Conservation (phyloP, 371 early-diverging fungal species). For the Mortierella sp. region DNA sequence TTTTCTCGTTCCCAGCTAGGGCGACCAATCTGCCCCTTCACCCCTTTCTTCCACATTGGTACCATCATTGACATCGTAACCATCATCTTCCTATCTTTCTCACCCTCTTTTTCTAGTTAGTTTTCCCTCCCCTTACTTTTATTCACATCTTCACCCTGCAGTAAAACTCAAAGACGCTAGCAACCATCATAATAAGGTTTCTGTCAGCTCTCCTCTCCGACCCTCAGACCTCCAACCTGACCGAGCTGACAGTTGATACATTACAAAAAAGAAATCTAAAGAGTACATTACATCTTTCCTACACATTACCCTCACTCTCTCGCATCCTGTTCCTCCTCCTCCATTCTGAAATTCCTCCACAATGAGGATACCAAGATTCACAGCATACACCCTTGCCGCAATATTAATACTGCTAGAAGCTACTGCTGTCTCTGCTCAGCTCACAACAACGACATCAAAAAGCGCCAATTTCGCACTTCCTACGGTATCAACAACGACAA, state of each 20-base stretch:
- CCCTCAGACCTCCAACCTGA: constrained; percentile 1
- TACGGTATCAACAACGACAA: background rate
- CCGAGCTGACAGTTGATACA: too few species aligned
- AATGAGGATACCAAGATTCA: constrained; percentile 8
- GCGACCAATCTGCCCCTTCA: background rate
- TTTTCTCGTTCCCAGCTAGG: background rate
- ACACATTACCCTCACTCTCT: background rate
- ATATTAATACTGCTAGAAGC: background rate
- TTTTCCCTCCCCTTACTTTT: too few species aligned
- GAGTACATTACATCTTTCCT: background rate
- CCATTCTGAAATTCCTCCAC: background rate
- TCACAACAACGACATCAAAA: background rate
- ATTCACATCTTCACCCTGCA: too few species aligned
- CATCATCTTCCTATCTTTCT: background rate
- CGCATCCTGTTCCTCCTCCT: background rate
- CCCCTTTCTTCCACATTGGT: background rate
- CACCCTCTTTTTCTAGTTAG: background rate
- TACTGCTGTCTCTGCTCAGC: constrained; percentile 2
- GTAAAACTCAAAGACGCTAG: background rate
- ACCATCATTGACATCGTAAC: background rate
- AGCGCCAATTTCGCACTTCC: background rate
- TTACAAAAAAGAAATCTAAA: too few species aligned
- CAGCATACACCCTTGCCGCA: background rate
- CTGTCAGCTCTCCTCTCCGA: background rate
- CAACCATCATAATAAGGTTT: constrained; percentile 6